Conservation (phyloP, 2,329 filamentous ascomycete species). For the Colletotrichum sp. region DNA sequence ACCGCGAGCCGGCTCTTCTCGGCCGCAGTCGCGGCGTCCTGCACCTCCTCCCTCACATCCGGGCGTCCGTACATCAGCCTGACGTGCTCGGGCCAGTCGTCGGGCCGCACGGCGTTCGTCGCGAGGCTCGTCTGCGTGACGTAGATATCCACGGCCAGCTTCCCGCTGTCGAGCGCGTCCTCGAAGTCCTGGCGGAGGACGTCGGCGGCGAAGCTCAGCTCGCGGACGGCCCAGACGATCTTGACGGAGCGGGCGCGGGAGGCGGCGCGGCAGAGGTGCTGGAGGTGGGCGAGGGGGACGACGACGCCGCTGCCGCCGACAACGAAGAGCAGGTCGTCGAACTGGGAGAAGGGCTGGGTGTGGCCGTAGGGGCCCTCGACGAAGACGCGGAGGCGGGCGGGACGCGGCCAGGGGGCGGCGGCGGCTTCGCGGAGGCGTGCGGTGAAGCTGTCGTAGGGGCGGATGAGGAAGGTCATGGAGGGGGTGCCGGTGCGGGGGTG, state of each 20-base stretch:
- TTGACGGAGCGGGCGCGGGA: constrained; percentile 28
- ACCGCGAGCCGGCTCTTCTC: constrained; percentile 38
- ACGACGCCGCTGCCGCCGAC: constrained; percentile 52
- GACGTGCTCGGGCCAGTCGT: constrained; percentile 21
- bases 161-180: constrained; percentile 28
- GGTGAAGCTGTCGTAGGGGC: constrained; percentile 51
- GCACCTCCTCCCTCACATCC: constrained; percentile 35
- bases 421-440: constrained; percentile 37
- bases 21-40: constrained; percentile 25
- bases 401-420: constrained; percentile 24
- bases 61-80: constrained; percentile 33
- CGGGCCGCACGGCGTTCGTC: not conserved
- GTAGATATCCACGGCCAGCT: constrained; percentile 40
- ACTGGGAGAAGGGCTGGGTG: constrained; percentile 40
- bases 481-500: constrained; percentile 1
- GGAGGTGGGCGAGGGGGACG: constrained; percentile 43
- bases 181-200: constrained; percentile 37
- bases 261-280: constrained; percentile 24
- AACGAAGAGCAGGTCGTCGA: constrained; percentile 45
- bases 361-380: constrained; percentile 52
- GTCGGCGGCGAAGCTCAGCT: constrained; percentile 39
- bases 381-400: constrained; percentile 36
- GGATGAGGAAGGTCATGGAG: constrained; percentile 47
- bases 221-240: constrained; percentile 49
- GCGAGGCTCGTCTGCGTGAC: constrained; percentile 28